phyloP scores from a whole-genome alignment of 305 asterid species.

The Nicotiana rustica region DNA sequence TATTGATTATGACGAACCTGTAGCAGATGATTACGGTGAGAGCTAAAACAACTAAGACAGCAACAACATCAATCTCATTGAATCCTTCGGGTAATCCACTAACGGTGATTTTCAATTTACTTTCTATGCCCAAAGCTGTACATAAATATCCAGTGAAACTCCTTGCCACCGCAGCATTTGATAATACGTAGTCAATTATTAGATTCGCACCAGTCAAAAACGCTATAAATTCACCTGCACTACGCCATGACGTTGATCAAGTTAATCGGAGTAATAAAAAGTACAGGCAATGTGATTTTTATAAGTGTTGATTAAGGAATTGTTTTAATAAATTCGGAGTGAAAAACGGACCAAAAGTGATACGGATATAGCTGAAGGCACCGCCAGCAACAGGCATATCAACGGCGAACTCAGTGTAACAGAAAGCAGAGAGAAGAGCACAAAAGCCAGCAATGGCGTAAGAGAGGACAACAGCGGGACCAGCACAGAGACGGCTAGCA shows the following conservation, averaged over 20 bases:
- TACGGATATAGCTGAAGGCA: conserved; percentile 88
- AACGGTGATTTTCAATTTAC: conserved; percentile 60
- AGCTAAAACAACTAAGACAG: conserved; percentile 70
- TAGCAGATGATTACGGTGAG: conserved; percentile 83
- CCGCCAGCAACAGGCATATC: conserved; percentile 99
- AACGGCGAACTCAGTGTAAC: conserved; percentile 98
- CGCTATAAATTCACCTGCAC: conserved; percentile 73
- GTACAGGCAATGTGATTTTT: not conserved
- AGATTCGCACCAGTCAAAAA: conserved; percentile 88
- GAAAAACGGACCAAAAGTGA: conserved; percentile 65
- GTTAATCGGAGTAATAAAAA: not conserved
- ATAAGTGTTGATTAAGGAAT: no score
- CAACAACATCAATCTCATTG: conserved; percentile 80
- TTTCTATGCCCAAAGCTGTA: conserved; percentile 65
- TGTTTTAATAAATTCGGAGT: not conserved
- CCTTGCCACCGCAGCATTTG: conserved; percentile 95
- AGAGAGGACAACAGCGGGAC: conserved; percentile 83
- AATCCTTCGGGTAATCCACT: conserved; percentile 70
- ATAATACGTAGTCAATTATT: conserved; percentile 82
- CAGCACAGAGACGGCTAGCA: conserved; percentile 65
- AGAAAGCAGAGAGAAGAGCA: conserved; percentile 93
- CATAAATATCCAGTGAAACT: conserved; percentile 80
- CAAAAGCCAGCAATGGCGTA: conserved; percentile 97
- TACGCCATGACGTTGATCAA: not conserved
- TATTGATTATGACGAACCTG: conserved; percentile 53